These are phyloP conservation scores for Fusarium citri DNA, from an alignment of 2,329 filamentous ascomycete species.

Conservation along the genomic window DNA sequence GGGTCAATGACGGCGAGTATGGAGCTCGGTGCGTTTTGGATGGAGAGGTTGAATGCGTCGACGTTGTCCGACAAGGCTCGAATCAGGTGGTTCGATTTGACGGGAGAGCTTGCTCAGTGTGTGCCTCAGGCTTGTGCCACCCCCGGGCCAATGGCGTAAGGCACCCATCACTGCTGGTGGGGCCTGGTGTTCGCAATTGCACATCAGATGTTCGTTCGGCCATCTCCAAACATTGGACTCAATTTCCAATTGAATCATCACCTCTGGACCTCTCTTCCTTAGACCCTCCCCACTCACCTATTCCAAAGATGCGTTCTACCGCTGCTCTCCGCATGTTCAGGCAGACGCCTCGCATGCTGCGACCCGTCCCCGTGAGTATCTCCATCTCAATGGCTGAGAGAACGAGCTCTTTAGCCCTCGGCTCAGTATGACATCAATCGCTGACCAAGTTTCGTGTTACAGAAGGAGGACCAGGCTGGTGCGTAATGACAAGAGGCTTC, in stretches of 20 bases:
- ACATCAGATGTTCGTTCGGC: conserved; percentile 52
- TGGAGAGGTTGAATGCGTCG: conserved; percentile 51
- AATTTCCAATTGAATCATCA: conserved; percentile 50
- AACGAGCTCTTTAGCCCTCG: conserved; percentile 38
- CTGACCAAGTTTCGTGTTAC: conserved; percentile 44
- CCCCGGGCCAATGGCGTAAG: conserved; percentile 52
- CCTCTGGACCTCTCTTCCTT: conserved; percentile 42
- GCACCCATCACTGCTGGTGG: conserved; percentile 50
- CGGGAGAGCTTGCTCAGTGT: conserved; percentile 43
- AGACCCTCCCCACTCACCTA: conserved; percentile 47
- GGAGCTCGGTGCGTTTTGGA: conserved; percentile 49
- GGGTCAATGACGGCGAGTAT: conserved; percentile 52
- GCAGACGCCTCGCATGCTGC: conserved; percentile 74
- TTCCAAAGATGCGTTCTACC: conserved; percentile 73
- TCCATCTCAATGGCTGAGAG: conserved; percentile 33
- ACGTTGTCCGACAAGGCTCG: conserved; percentile 49
- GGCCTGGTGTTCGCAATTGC: conserved; percentile 48
- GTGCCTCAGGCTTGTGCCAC: conserved; percentile 54
- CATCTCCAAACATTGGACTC: conserved; percentile 49
- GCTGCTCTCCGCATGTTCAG: conserved; percentile 74
- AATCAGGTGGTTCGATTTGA: conserved; percentile 57
- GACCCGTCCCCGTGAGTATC: conserved; percentile 75
- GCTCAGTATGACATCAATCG: conserved; percentile 41
- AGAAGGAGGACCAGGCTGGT: conserved; percentile 77
- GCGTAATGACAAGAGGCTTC: conserved; percentile 54